These are phyloP conservation scores for Phialophora expanda DNA, from an alignment of 2,329 filamentous ascomycete species.

Conservation along the genomic window DNA sequence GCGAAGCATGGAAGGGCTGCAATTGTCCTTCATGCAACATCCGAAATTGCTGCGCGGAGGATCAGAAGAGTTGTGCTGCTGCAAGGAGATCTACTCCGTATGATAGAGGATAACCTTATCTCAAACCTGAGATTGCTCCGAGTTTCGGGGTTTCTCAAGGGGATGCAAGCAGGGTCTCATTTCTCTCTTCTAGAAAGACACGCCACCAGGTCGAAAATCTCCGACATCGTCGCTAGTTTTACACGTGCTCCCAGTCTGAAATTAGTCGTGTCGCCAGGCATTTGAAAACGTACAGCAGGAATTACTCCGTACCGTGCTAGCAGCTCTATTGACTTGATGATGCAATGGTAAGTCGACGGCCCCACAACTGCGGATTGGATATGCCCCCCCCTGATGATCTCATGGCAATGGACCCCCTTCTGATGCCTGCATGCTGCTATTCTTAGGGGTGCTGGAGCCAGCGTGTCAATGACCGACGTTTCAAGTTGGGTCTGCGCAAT, in stretches of 20 bases:
- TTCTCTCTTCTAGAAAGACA: conserved; percentile 10
- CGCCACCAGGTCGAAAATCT: not conserved
- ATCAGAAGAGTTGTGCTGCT: conserved; percentile 1
- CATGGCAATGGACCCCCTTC: conserved; percentile 4
- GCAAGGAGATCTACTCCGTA: not conserved
- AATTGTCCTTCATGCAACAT: conserved; percentile 5
- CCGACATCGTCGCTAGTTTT: not conserved
- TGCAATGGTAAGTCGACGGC: not conserved
- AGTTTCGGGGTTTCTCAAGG: not conserved
- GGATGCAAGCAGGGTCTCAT: not conserved
- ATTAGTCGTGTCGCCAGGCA: not conserved
- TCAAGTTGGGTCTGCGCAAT: not conserved
- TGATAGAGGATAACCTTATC: conserved; percentile 11
- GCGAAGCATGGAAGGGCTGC: not conserved
- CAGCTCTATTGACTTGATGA: not conserved
- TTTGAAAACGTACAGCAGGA: not conserved
- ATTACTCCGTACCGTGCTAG: not conserved
- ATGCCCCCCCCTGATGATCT: conserved; percentile 17
- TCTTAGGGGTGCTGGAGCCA: conserved; percentile 1
- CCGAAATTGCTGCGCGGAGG: conserved; percentile 7
- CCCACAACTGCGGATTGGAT: not conserved
- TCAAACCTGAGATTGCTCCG: conserved; percentile 10
- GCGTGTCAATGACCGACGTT: not conserved
- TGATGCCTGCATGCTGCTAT: not conserved
- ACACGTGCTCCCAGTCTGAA: not conserved